Evolutionary conservation across 1,139 yeast genomes (phyloP).

Genomic region (Hyphopichia fennica): DNA sequence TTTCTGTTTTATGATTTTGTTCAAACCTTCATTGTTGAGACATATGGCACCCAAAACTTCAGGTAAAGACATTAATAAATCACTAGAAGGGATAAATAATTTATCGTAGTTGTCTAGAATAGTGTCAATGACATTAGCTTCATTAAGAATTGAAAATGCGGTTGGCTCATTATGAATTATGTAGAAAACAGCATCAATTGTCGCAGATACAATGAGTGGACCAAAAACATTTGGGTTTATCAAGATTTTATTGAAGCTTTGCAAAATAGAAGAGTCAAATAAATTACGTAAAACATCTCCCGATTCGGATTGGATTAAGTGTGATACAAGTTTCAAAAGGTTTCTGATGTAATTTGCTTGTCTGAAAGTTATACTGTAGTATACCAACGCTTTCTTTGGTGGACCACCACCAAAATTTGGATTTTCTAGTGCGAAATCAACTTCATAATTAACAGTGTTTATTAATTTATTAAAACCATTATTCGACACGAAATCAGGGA

Average conservation of each 20-base stretch:
- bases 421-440: slow-evolving; percentile 59
- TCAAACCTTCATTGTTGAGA: slow-evolving; percentile 71
- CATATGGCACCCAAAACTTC: slow-evolving; percentile 84
- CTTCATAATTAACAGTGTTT: slow-evolving; percentile 62
- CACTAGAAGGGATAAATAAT: slow-evolving; percentile 57
- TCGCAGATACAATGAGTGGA: slow-evolving; percentile 59
- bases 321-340: slow-evolving; percentile 60
- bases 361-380: slow-evolving; percentile 60
- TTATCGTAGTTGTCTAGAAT: slow-evolving; percentile 56
- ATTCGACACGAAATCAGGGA: slow-evolving; percentile 60
- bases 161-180: slow-evolving; percentile 93
- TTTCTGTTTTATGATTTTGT: slow-evolving; percentile 48
- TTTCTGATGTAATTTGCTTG: slow-evolving; percentile 62
- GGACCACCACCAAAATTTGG: slow-evolving; percentile 55
- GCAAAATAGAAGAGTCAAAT: slow-evolving; percentile 77
- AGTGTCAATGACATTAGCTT: slow-evolving; percentile 70
- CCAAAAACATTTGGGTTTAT: slow-evolving; percentile 67
- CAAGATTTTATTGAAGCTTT: slow-evolving; percentile 60
- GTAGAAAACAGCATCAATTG: slow-evolving; percentile 66
- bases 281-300: slow-evolving; percentile 85
- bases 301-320: slow-evolving; percentile 67
- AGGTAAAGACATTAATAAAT: slow-evolving; percentile 62
- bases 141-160: slow-evolving; percentile 76
- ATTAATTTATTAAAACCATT: slow-evolving; percentile 69
- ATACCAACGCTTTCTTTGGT: slow-evolving; percentile 53